phyloP scores from a whole-genome alignment of 768 basidiomycete genomes.

The Mycena rosella region DNA sequence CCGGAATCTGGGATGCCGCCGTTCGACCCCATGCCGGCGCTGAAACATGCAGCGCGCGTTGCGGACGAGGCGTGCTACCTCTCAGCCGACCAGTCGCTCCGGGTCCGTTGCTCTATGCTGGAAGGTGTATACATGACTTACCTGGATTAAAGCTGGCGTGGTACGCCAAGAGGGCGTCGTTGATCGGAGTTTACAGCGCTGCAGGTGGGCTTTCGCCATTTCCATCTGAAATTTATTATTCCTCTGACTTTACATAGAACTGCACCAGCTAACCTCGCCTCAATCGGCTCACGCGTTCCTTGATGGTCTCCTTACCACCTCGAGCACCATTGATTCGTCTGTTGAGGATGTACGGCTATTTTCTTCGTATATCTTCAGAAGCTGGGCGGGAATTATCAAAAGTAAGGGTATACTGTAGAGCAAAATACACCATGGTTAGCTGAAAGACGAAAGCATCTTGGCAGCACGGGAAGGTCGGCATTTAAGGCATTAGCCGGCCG shows the following conservation, averaged over 20 bases:
- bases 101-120: conserved; percentile 56
- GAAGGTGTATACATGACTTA: conserved; percentile 10
- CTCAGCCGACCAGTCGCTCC: conserved; percentile 64
- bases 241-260: conserved; percentile 56
- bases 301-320: conserved; percentile 68
- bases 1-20: conserved; percentile 62
- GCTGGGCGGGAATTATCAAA: conserved; percentile 79
- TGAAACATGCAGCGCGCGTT: conserved; percentile 71
- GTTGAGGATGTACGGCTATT: conserved; percentile 68
- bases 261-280: conserved; percentile 87
- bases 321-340: conserved; percentile 57
- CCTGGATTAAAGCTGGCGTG: conserved; percentile 66
- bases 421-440: too few species aligned
- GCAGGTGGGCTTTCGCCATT: conserved; percentile 59
- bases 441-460: too few species aligned
- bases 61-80: conserved; percentile 80
- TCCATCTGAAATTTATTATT: background rate
- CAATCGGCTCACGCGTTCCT: conserved; percentile 75
- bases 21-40: conserved; percentile 70
- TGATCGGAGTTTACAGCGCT: conserved; percentile 79
- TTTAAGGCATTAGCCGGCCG: background rate
- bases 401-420: conserved; percentile 67
- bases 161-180: conserved; percentile 76
- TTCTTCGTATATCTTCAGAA: conserved; percentile 71
- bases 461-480: background rate